These are phyloP conservation scores for Cutaneotrichosporon sp. DNA, from an alignment of 1,284 basidiomycete species.

Conservation along the genomic window DNA sequence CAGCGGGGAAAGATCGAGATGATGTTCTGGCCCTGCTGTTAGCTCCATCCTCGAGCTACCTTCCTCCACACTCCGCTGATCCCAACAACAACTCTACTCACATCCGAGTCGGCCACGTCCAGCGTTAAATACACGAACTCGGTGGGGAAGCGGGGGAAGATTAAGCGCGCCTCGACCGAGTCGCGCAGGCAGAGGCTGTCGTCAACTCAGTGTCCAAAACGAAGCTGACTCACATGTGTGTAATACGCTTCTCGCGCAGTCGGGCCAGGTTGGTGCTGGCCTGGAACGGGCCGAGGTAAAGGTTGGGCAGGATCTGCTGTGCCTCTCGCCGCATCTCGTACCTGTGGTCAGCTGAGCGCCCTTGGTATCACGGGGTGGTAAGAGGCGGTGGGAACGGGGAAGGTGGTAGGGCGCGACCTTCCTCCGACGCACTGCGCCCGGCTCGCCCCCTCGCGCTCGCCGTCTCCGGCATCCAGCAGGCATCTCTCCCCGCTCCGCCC, in stretches of 20 bases:
- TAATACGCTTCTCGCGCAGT: constrained; percentile 67
- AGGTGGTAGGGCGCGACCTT: neutral
- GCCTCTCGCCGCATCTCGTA: constrained; percentile 95
- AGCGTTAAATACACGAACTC: constrained; percentile 76
- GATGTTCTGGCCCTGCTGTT: constrained; percentile 70
- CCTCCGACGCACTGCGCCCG: neutral
- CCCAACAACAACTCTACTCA: no score
- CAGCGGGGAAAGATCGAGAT: constrained; percentile 70
- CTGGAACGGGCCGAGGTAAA: constrained; percentile 84
- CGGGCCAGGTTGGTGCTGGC: constrained; percentile 74
- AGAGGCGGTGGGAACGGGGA: neutral
- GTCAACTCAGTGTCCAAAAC: neutral
- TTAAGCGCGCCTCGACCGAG: constrained; percentile 80
- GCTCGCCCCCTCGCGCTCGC: neutral
- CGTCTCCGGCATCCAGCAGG: no score
- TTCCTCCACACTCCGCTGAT: no score
- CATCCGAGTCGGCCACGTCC: constrained; percentile 83
- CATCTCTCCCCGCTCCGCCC: neutral
- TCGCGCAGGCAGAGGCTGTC: constrained; percentile 81
- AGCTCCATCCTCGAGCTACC: no score
- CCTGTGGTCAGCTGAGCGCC: constrained; percentile 59
- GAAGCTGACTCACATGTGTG: constrained; percentile 77
- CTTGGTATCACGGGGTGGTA: no score
- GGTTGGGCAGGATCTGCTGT: constrained; percentile 82
- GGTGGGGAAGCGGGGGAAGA: constrained; percentile 79